A percentile compares a stretch with the other conserved stretches of the same genome.
Evolutionary conservation across 768 basidiomycete species (phyloP).

Genomic region (Hericium rajendrae): DNA sequence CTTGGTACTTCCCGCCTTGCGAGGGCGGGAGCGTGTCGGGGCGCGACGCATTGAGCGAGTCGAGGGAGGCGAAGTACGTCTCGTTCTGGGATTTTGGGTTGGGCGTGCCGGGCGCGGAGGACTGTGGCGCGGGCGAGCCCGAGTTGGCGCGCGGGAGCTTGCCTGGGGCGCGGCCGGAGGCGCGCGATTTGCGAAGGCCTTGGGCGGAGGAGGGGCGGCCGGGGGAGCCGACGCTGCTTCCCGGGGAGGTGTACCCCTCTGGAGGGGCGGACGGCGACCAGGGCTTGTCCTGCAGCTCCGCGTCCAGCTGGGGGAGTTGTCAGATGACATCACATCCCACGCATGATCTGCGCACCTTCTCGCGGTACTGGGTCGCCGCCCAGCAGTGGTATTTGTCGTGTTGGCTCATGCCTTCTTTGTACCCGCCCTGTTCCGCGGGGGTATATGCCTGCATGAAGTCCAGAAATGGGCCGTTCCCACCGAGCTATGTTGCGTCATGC

Average conservation of each 20-base stretch:
- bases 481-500: slow-evolving; percentile 40
- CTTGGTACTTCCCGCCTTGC: slow-evolving; percentile 88
- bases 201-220: slow-evolving; percentile 65
- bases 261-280: slow-evolving; percentile 78
- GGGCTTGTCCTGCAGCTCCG: slow-evolving; percentile 57
- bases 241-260: slow-evolving; percentile 26
- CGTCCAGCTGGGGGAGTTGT: slow-evolving; percentile 53
- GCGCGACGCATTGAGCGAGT: slow-evolving; percentile 70
- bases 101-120: slow-evolving; percentile 29
- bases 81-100: slow-evolving; percentile 79
- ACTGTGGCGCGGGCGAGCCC: slow-evolving; percentile 36
- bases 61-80: slow-evolving; percentile 74
- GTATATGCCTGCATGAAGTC: slow-evolving; percentile 67
- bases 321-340: neutral
- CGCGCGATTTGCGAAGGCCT: slow-evolving; percentile 80
- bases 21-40: slow-evolving; percentile 79
- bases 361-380: slow-evolving; percentile 91
- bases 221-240: slow-evolving; percentile 32
- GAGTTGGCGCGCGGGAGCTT: slow-evolving; percentile 44
- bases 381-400: slow-evolving; percentile 86
- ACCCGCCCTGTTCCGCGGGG: slow-evolving; percentile 59
- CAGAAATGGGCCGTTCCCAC: slow-evolving; percentile 80
- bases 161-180: slow-evolving; percentile 46
- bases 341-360: slow-evolving; percentile 52
- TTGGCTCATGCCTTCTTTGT: slow-evolving; percentile 47